Conservation (phyloP, 768 basidiomycete species). For the Podaxis rugospora region DNA sequence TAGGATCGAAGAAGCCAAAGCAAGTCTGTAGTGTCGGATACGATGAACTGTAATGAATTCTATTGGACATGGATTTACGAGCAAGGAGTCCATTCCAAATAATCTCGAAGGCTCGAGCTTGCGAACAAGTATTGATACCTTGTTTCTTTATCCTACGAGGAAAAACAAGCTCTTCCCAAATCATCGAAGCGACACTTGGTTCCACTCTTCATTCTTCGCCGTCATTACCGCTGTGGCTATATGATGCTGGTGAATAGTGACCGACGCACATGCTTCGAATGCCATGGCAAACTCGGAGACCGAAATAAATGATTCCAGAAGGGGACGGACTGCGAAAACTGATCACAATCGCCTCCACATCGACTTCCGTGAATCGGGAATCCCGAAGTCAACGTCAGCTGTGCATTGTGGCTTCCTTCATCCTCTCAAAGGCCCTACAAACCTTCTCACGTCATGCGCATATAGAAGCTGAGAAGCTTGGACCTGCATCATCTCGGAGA, state of each 20-base stretch:
- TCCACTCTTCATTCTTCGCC: too few relatives aligned
- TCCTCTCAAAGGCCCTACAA: background rate
- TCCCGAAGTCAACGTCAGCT: background rate
- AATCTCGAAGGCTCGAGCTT: background rate
- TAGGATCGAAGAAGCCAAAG: constrained; percentile 38
- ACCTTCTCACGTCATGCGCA: background rate
- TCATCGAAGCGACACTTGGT: too few relatives aligned
- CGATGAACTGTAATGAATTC: background rate
- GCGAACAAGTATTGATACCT: background rate
- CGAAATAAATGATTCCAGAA: background rate
- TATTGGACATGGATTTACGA: background rate
- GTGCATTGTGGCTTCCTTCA: background rate
- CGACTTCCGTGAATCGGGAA: background rate
- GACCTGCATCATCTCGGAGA: background rate
- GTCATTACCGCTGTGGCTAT: too few relatives aligned
- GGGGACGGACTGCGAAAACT: background rate
- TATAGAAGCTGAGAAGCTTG: background rate
- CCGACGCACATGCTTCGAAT: too few relatives aligned
- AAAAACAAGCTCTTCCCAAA: too few relatives aligned
- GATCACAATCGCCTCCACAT: background rate
- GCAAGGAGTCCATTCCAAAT: background rate
- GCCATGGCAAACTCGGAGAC: too few relatives aligned
- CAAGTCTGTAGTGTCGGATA: background rate
- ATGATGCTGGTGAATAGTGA: too few relatives aligned
- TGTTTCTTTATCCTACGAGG: too few relatives aligned